Evolutionary conservation across 1,284 basidiomycete species (phyloP).

Genomic region (Tremellales sp.): DNA sequence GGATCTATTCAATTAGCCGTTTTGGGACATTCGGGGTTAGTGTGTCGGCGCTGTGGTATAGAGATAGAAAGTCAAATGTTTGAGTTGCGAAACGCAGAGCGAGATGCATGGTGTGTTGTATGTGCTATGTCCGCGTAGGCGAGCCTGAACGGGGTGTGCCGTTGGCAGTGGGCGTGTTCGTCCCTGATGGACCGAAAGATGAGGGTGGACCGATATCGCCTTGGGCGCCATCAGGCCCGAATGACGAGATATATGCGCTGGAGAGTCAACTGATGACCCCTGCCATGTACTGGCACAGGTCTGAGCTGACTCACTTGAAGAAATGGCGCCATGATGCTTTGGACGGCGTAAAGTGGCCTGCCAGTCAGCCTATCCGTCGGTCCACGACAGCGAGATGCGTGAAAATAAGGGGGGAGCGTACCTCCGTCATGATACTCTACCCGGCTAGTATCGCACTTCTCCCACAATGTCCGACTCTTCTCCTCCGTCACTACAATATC

Average conservation of each 20-base stretch:
- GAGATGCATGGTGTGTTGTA: neutral
- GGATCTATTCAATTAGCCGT: neutral
- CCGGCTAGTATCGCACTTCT: constrained; percentile 52
- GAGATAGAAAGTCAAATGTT: neutral
- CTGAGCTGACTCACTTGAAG: constrained; percentile 34
- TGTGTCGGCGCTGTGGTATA: neutral
- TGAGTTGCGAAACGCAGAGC: neutral
- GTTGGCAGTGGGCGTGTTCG: constrained; percentile 14
- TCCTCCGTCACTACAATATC: constrained; percentile 77
- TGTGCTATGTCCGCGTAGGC: no score
- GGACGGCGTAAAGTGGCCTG: constrained; percentile 44
- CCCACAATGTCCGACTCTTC: constrained; percentile 60
- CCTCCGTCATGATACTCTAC: constrained; percentile 49
- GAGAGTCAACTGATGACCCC: neutral
- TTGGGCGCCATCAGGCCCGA: constrained; percentile 36
- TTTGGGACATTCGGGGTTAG: neutral
- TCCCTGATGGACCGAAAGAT: constrained; percentile 33
- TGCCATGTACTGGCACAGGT: neutral
- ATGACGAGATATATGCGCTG: constrained; percentile 47
- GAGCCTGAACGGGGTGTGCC: constrained; percentile 9
- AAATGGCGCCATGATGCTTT: constrained; percentile 49
- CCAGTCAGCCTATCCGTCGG: neutral
- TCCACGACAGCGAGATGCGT: neutral
- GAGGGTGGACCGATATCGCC: constrained; percentile 38
- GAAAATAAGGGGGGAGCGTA: constrained; percentile 8